Evolutionary conservation across 345 rosid genomes (phyloP), one percentile per base, ranked within the genome.

Genomic region (Populus simonii): DNA sequence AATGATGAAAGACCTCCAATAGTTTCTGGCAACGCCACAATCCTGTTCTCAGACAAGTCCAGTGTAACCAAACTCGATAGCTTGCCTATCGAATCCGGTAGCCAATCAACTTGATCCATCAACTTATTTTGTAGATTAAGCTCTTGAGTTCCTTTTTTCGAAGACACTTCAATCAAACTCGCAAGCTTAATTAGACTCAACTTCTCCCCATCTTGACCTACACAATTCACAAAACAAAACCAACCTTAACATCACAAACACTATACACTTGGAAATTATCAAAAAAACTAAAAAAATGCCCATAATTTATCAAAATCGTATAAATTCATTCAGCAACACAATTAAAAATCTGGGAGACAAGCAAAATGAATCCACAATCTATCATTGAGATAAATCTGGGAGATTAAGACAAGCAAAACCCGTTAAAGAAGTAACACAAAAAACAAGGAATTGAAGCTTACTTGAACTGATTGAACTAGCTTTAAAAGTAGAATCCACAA

Each of bases 41-140:
- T 83, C 72, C 89, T 83, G 83, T 96, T 96, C 79, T 96, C 96
- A 23, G 99, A 96, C 72, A 96, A 83, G 87, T 96, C 94, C 36
- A 96, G 79, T 53, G 87, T 81, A 71, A 89, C 81, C 78, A 96
- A 88, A 81, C 87, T 80, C 8, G 91, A 88, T 47, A 96, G 78
- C 85, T 92, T 96, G 65, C 98, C 99, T n/a, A 92, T 79, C 8
- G 99, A 96, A 71, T 92, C 99, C 2, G 99, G 99, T 36, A 96
- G 88, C 99, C 99, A 96, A 20, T 91, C 98, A 12, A 93, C 83
- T 75, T 91, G 91, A 82, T 96, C 97, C 89, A 86, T 91, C 85
- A 96, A 80, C 86, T 86, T 93, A 84, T 85, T 87, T 75, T 89
- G 96, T 68, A 96, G 94, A 78, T 90, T 89, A 79, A 96, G 90